Base-by-base conservation (phyloP, 2,329 filamentous ascomycete species). In the Cladobotryum mycophilum region DNA sequence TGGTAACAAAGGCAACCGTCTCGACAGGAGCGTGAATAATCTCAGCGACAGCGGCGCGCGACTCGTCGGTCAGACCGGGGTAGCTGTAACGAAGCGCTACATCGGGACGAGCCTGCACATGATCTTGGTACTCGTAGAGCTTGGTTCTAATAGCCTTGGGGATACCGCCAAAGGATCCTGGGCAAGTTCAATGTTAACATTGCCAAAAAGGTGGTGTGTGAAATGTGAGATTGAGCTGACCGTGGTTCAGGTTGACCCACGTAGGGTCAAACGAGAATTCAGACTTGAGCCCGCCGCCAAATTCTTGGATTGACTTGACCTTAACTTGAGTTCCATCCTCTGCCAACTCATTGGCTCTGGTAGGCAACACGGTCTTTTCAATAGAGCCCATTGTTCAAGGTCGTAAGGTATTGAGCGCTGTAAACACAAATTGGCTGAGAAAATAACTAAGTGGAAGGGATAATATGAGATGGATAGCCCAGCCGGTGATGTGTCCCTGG, bases 211-310 rank as follows among this genome's bases (percentile, higher is more conserved):
- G 22, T 30, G 9, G 9, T 7, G 25, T 30, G 20, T 30, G 25
- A 11, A 30, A 30, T 30, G 3, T 30, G 25, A 30, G 25, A 30
- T 30, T 30, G n/a, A 17, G 55, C 63, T 54, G 70, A 88, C 87
- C 88, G 63, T 95, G 86, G 65, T 95, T 95, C 48, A 95, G 70
- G 62, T 89, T 90, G 47, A 73, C 76, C 65, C 81, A 89, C n/a
- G 73, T 72, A 0, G 80, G 74, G 44, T 82, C 80, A 53, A 91
- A 80, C n/a, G 82, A 68, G 64, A 92, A 93, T 36, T 87, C 76
- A 55, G 82, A 76, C 51, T 76, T 74, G 60, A 86, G 56, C 1
- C 53, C 49, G 36, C 62, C 64, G 18, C 71, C 72, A 48, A 70
- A 70, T 15, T 52, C 17, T 30, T 20, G 20, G 37, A 25, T 15